A percentile compares a stretch with the other conserved stretches of the same genome.
These are phyloP conservation scores for Epichloe typhina DNA, from an alignment of 2,329 filamentous ascomycete genomes.

Conservation along the genomic window DNA sequence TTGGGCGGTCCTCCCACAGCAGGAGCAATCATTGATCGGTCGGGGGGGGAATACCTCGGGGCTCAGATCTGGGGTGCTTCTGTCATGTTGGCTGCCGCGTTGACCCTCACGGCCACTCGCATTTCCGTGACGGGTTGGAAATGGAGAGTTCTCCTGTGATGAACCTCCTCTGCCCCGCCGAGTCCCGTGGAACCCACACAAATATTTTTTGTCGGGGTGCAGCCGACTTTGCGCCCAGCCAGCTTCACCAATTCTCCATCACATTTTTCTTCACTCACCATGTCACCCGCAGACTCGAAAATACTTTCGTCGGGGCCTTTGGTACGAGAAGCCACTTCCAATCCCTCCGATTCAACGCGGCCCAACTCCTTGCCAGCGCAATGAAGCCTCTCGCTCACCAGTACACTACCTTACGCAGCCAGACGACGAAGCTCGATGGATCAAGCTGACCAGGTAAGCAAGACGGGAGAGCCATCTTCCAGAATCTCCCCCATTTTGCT, in stretches of 20 bases:
- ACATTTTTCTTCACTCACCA: slow-evolving; percentile 8
- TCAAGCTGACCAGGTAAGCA: slow-evolving; percentile 41
- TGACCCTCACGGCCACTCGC: slow-evolving; percentile 20
- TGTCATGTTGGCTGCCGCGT: slow-evolving; percentile 23
- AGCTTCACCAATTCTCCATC: too few species aligned
- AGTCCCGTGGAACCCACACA: too few species aligned
- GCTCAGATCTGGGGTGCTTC: slow-evolving; percentile 34
- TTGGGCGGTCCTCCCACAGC: slow-evolving; percentile 31
- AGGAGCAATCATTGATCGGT: slow-evolving; percentile 30
- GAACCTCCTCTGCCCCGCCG: too few species aligned
- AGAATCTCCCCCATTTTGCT: not conserved
- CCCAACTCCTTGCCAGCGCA: not conserved
- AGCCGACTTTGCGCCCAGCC: too few species aligned
- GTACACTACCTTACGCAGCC: slow-evolving; percentile 18
- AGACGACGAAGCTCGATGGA: slow-evolving; percentile 44
- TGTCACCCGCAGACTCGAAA: slow-evolving; percentile 31
- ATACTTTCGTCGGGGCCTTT: slow-evolving; percentile 30
- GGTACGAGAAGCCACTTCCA: slow-evolving; percentile 18
- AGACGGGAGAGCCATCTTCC: too few species aligned
- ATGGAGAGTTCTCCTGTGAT: slow-evolving; percentile 10
- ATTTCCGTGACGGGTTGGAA: slow-evolving; percentile 23
- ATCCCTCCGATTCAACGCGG: not conserved
- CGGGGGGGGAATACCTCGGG: slow-evolving; percentile 22
- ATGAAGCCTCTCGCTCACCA: not conserved
- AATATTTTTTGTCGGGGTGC: too few species aligned